Evolutionary conservation across 176 grass and related monocot species (phyloP).

Genomic region (Rhynchospora tenuis): DNA sequence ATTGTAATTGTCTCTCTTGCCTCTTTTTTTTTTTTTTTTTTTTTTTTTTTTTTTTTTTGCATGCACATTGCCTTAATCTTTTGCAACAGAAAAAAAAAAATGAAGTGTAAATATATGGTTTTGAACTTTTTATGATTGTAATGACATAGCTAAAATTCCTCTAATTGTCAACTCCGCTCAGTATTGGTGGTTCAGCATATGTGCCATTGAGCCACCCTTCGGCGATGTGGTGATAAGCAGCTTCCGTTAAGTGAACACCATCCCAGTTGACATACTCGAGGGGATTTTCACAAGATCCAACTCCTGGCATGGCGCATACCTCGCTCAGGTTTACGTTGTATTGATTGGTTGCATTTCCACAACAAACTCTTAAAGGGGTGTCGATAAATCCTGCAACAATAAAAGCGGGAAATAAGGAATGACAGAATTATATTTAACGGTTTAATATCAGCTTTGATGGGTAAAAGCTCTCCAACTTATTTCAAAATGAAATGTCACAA

Average conservation of each 20-base stretch:
- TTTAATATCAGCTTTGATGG: too few relatives aligned
- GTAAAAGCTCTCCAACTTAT: too few relatives aligned
- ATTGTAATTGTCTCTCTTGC: neutral
- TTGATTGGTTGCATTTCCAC: neutral
- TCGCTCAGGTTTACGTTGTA: neutral
- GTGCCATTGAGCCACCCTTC: slow-evolving; percentile 9
- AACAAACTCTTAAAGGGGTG: slow-evolving; percentile 21
- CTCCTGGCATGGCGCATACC: neutral
- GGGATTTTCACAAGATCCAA: slow-evolving; percentile 2
- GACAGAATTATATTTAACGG: neutral
- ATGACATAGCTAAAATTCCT: neutral
- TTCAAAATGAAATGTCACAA: too few relatives aligned
- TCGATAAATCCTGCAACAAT: slow-evolving; percentile 27
- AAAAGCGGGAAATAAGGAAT: neutral
- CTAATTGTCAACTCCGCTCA: neutral
- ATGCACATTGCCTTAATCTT: neutral
- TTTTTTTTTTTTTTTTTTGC: neutral
- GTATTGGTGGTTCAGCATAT: slow-evolving; percentile 8
- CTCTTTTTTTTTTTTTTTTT: too few relatives aligned
- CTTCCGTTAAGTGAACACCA: slow-evolving; percentile 15
- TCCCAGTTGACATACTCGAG: slow-evolving; percentile 7
- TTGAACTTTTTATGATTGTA: neutral
- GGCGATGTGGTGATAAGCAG: slow-evolving; percentile 2
- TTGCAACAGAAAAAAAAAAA: neutral
- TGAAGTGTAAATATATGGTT: neutral